Evolutionary conservation across 306 rosid species (phyloP).

Genomic region (Pterocarpus macrocarpus): DNA sequence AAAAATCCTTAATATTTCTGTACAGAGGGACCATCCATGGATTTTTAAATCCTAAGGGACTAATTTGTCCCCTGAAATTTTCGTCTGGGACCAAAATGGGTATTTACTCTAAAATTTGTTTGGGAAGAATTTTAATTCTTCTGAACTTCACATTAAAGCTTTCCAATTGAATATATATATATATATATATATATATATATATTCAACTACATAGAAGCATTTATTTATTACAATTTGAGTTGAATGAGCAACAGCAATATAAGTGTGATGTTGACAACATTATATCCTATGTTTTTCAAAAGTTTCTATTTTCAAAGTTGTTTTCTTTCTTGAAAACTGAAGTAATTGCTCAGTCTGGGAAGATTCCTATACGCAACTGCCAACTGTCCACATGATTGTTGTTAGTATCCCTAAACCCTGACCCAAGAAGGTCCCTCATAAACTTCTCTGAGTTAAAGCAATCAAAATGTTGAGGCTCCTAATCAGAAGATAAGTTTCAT

Average conservation of each 20-base stretch:
- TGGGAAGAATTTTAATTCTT: neutral
- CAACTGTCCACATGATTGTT: neutral
- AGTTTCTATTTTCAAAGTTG: neutral
- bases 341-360: neutral
- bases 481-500: neutral
- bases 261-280: neutral
- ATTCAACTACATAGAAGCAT: no score
- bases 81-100: no score
- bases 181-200: no score
- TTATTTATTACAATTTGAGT: neutral
- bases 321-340: neutral
- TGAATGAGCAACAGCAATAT: neutral
- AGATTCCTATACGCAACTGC: neutral
- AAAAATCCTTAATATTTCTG: no score
- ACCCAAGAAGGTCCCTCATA: neutral
- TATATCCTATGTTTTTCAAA: neutral
- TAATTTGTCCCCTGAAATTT: no score
- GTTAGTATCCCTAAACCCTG: neutral
- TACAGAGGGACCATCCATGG: no score
- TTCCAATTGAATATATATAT: neutral
- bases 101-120: no score
- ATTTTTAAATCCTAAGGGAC: no score
- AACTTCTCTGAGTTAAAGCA: neutral
- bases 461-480: neutral
- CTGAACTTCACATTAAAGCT: constrained; percentile 24